These are phyloP conservation scores for Vitis amurensis DNA, from an alignment of 164 flowering plant genomes.

Conservation along the genomic window DNA sequence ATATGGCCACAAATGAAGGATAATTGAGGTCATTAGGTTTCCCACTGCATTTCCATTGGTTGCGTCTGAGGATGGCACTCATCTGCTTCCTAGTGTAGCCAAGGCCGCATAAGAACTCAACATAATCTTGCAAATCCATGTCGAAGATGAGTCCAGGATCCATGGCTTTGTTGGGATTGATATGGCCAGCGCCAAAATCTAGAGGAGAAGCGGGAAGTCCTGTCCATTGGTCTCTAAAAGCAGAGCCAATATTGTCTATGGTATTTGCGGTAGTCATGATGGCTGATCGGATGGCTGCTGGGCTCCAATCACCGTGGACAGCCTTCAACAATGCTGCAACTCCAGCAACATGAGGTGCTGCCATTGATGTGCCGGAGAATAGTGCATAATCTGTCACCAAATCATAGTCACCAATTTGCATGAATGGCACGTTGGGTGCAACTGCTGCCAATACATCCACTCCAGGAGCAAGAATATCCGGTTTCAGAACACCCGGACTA, in stretches of 20 bases:
- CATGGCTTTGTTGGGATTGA: conserved; percentile 22
- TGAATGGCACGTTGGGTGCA: conserved; percentile 14
- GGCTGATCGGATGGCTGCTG: conserved; percentile 43
- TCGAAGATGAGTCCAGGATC: conserved; percentile 25
- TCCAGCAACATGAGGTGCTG: conserved; percentile 38
- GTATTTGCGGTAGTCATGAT: conserved; percentile 33
- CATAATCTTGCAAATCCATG: conserved; percentile 8
- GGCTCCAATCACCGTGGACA: conserved; percentile 36
- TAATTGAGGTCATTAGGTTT: conserved; percentile 24
- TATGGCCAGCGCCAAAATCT: conserved; percentile 18
- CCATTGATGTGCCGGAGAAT: conserved; percentile 34
- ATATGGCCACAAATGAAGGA: conserved; percentile 31
- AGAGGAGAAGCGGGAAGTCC: conserved; percentile 16
- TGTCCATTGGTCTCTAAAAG: conserved; percentile 11
- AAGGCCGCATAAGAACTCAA: conserved; percentile 22
- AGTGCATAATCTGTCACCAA: conserved; percentile 30
- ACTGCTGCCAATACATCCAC: conserved; percentile 35
- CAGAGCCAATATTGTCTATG: conserved; percentile 13
- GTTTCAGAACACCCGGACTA: conserved; percentile 26
- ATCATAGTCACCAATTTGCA: neutral
- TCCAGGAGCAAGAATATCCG: conserved; percentile 37
- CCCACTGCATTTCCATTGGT: conserved; percentile 17
- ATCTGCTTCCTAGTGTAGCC: conserved; percentile 23
- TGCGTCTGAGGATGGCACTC: conserved; percentile 18
- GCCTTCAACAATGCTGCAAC: conserved; percentile 33